Percentiles rank a stretch among this genome's conserved stretches.
phyloP scores from a whole-genome alignment of 331 rosid genomes.

The Malus hybrid region DNA sequence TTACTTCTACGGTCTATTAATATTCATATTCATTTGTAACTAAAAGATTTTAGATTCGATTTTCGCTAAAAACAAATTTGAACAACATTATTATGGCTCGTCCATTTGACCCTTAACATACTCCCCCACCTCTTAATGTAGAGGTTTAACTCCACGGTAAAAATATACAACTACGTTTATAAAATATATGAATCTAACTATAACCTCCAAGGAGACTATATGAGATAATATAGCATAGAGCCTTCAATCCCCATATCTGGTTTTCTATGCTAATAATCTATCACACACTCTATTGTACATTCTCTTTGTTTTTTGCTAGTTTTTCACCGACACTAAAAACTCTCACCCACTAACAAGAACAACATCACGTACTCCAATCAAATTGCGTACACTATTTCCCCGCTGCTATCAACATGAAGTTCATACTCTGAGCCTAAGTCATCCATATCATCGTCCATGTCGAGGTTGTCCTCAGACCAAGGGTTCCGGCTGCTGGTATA shows the following conservation, averaged over 20 bases:
- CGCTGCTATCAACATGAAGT: constrained; percentile 91
- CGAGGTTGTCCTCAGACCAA: constrained; percentile 43
- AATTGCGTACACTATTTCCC: constrained; percentile 89
- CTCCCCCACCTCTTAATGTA: too few species aligned
- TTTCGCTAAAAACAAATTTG: too few species aligned
- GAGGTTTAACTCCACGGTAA: too few species aligned
- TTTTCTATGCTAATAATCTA: constrained; percentile 18
- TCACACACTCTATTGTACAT: constrained; percentile 7
- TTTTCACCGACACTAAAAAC: constrained; percentile 3
- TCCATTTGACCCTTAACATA: too few species aligned
- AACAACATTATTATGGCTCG: too few species aligned
- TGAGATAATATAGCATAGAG: not conserved
- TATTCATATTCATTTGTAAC: too few species aligned
- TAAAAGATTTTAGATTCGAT: too few species aligned
- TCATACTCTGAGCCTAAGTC: constrained; percentile 75
- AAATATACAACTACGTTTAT: too few species aligned
- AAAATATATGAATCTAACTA: too few species aligned
- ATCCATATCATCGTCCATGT: constrained; percentile 69
- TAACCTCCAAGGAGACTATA: not conserved
- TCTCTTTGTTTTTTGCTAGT: constrained; percentile 1
- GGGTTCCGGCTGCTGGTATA: constrained; percentile 65
- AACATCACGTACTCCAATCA: constrained; percentile 14
- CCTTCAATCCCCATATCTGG: not conserved
- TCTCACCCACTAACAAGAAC: not conserved
- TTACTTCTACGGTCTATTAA: too few species aligned